Percentiles rank a stretch among this genome's conserved stretches.
phyloP scores from a whole-genome alignment of 176 grass and related monocot species.

The Bonia amplexicaulis region DNA sequence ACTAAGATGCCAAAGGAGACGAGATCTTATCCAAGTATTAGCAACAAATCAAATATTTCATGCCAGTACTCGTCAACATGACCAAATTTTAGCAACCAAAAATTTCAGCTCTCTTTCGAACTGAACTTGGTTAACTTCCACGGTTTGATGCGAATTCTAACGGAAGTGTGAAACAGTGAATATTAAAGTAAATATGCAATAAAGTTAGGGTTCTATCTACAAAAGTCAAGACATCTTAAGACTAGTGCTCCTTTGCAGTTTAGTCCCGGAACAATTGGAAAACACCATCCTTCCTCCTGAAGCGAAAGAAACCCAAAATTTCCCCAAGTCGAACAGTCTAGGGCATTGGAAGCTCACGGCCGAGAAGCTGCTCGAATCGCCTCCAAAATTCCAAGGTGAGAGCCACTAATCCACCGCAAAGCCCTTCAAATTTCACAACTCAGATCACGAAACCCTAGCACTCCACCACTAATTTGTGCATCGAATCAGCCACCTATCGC shows the following conservation, averaged over 20 bases:
- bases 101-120: too few species aligned
- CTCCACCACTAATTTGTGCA: neutral
- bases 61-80: too few species aligned
- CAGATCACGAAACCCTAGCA: neutral
- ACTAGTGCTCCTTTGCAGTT: neutral
- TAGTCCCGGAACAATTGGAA: neutral
- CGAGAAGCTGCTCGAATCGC: slow-evolving; percentile 36
- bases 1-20: too few species aligned
- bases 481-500: neutral
- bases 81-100: too few species aligned
- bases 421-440: slow-evolving; percentile 9
- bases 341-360: slow-evolving; percentile 11
- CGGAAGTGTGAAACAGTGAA: neutral
- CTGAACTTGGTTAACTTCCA: too few species aligned
- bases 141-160: too few species aligned
- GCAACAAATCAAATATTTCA: too few species aligned
- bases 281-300: neutral
- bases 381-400: slow-evolving; percentile 29
- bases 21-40: too few species aligned
- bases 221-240: neutral
- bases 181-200: neutral
- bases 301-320: neutral
- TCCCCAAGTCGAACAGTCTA: slow-evolving; percentile 3
- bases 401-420: slow-evolving; percentile 7
- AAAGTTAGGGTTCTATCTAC: neutral